Evolutionary conservation across 306 rosid species (phyloP), one percentile per base, ranked within the genome.

Genomic region (Biancaea sappan): DNA sequence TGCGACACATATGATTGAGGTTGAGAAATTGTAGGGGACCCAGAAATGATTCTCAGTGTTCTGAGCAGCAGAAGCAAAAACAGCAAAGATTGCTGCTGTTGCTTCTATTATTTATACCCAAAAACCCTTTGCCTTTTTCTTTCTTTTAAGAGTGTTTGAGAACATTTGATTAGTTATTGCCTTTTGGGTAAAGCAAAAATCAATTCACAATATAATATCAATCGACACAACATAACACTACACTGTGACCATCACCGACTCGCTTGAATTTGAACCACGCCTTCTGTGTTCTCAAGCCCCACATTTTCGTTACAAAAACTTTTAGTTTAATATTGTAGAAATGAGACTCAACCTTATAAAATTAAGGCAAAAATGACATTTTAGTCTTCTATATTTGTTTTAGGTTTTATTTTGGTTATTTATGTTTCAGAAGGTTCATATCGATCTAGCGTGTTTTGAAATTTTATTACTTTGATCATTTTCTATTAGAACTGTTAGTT

Each of bases 11-110:
- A n/a, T n/a, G n/a, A n/a, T n/a, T n/a, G n/a, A n/a, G n/a, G n/a
- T n/a, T n/a, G n/a, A n/a, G n/a, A n/a, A n/a, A n/a, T n/a, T n/a
- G 62, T 1, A 16, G 72, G 78, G 90, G 95, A 72, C 88, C 88
- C 70, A 51, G 76, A 50, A 76, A 87, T 89, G 82, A 89, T 87
- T 75, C 71, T 63, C 59, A 61, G 71, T 82, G 88, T 79, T 75
- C 61, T 78, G 68, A 76, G 69, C 26, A 76, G 79, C 75, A 66
- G 82, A 78, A 86, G 89, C 83, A 90, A 80, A 79, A 77, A 79
- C 85, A 90, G 88, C 90, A 78, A 83, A 86, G 84, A 75, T 54
- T 68, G 66, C 15, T 77, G 21, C 73, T 14, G 66, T 81, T 64
- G 32, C 24, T 71, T 57, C 82, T 38, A 79, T 84, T 79, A 82